These are phyloP conservation scores for Pulveroboletus ravenelii DNA, from an alignment of 768 basidiomycete species.

Conservation along the genomic window DNA sequence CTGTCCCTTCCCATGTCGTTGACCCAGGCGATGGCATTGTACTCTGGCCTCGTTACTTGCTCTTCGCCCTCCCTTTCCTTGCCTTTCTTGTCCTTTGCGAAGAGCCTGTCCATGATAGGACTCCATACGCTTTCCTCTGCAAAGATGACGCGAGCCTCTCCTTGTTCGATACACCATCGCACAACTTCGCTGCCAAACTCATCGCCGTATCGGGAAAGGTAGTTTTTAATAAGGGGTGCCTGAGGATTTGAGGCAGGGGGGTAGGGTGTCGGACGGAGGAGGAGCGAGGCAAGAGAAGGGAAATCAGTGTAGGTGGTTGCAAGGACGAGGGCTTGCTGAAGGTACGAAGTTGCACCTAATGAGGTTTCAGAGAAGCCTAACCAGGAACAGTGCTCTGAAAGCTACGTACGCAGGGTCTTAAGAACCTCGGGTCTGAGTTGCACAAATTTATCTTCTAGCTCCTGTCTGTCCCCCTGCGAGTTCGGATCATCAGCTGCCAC, in stretches of 20 bases:
- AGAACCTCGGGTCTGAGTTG: constrained; percentile 72
- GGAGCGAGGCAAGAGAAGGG: constrained; percentile 76
- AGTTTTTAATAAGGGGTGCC: constrained; percentile 55
- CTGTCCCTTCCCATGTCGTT: constrained; percentile 72
- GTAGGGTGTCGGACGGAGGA: constrained; percentile 62
- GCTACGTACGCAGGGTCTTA: constrained; percentile 69
- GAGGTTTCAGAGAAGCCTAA: neutral
- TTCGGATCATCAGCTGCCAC: constrained; percentile 44
- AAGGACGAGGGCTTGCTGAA: constrained; percentile 68
- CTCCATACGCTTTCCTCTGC: constrained; percentile 63
- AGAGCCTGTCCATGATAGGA: constrained; percentile 67
- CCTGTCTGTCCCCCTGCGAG: constrained; percentile 50
- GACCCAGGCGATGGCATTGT: constrained; percentile 70
- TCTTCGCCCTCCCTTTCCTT: constrained; percentile 28
- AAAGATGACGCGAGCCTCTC: constrained; percentile 79
- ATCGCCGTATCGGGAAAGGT: constrained; percentile 74
- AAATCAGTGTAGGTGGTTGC: constrained; percentile 89
- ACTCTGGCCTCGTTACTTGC: constrained; percentile 44
- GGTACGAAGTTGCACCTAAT: constrained; percentile 62
- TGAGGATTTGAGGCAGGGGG: constrained; percentile 64
- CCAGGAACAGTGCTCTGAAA: neutral
- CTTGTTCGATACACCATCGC: constrained; percentile 88
- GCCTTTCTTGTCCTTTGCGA: constrained; percentile 33
- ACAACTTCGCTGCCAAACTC: constrained; percentile 88
- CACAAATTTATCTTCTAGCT: constrained; percentile 62